Evolutionary conservation across 129 eudicot genomes (phyloP).

Genomic region (Tagetes erecta): DNA sequence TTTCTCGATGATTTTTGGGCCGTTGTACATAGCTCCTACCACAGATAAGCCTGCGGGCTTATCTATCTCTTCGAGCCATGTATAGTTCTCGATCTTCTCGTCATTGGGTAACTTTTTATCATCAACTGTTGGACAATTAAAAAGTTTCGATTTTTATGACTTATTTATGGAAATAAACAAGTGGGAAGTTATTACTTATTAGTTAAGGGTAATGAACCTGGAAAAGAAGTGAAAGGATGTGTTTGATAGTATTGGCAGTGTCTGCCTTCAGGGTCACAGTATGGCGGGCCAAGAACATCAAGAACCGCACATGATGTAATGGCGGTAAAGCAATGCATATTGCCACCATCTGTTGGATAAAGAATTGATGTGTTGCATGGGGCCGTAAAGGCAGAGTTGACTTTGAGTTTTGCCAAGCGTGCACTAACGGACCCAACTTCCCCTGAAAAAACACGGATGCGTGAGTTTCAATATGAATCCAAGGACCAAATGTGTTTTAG

Average conservation of each 20-base stretch:
- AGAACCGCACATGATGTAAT: slow-evolving; percentile 74
- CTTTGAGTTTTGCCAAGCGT: slow-evolving; percentile 67
- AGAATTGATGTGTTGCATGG: slow-evolving; percentile 70
- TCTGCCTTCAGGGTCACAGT: slow-evolving; percentile 72
- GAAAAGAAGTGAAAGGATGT: slow-evolving; percentile 38
- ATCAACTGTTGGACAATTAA: slow-evolving; percentile 37
- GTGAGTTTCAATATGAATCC: slow-evolving; percentile 1
- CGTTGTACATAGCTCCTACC: slow-evolving; percentile 55
- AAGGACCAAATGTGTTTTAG: background rate
- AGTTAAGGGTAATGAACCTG: slow-evolving; percentile 39
- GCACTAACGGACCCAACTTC: slow-evolving; percentile 30
- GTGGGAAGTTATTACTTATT: background rate
- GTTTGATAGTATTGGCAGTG: slow-evolving; percentile 70
- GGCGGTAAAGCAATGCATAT: slow-evolving; percentile 87
- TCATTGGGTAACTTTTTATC: slow-evolving; percentile 45
- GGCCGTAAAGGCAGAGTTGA: slow-evolving; percentile 53
- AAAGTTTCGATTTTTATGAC: background rate
- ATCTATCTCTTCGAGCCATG: slow-evolving; percentile 79
- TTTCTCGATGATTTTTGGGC: slow-evolving; percentile 57
- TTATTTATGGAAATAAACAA: slow-evolving; percentile 7
- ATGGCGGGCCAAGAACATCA: slow-evolving; percentile 91
- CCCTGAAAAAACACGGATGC: slow-evolving; percentile 9
- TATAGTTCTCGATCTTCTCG: slow-evolving; percentile 47
- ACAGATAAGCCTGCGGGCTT: slow-evolving; percentile 50
- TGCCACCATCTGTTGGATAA: slow-evolving; percentile 87